Conservation (phyloP, 2,329 filamentous ascomycete species). For the Plenodomus tracheiphilus region DNA sequence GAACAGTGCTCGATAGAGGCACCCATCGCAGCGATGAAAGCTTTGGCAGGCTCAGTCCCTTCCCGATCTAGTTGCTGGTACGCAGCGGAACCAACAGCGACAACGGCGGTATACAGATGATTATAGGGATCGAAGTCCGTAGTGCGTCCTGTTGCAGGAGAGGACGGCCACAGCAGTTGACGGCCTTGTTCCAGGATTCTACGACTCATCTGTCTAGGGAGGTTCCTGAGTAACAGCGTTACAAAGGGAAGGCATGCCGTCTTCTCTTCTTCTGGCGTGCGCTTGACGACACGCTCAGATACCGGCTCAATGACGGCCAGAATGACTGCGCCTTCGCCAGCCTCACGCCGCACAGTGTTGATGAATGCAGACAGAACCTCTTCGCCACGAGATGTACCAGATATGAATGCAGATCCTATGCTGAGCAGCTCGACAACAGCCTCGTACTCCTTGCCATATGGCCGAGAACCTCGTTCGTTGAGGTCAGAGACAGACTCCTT, state of each 20-base stretch:
- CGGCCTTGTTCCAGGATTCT: conserved; percentile 63
- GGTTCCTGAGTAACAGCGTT: conserved; percentile 41
- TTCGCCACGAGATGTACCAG: conserved; percentile 18
- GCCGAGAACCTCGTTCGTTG: conserved; percentile 31
- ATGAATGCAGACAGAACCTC: conserved; percentile 61
- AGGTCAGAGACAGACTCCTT: conserved; percentile 23
- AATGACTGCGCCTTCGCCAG: conserved; percentile 68
- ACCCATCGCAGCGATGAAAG: conserved; percentile 59
- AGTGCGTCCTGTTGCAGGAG: conserved; percentile 38
- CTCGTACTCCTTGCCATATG: conserved; percentile 70
- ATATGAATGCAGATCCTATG: conserved; percentile 55
- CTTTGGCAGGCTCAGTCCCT: conserved; percentile 45
- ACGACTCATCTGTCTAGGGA: conserved; percentile 50
- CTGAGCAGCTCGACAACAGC: conserved; percentile 69
- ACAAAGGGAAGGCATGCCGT: conserved; percentile 28
- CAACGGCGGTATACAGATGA: conserved; percentile 65
- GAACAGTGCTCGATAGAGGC: conserved; percentile 46
- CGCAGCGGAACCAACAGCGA: conserved; percentile 55
- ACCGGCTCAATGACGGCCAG: conserved; percentile 72
- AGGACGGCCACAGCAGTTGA: conserved; percentile 67
- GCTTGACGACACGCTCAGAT: conserved; percentile 50
- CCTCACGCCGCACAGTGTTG: conserved; percentile 60
- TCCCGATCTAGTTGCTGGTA: conserved; percentile 55
- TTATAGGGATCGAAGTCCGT: conserved; percentile 63
- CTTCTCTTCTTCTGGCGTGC: conserved; percentile 21